Evolutionary conservation across 441 rosid genomes (phyloP).

Genomic region (Euphorbia schlechtendalii): DNA sequence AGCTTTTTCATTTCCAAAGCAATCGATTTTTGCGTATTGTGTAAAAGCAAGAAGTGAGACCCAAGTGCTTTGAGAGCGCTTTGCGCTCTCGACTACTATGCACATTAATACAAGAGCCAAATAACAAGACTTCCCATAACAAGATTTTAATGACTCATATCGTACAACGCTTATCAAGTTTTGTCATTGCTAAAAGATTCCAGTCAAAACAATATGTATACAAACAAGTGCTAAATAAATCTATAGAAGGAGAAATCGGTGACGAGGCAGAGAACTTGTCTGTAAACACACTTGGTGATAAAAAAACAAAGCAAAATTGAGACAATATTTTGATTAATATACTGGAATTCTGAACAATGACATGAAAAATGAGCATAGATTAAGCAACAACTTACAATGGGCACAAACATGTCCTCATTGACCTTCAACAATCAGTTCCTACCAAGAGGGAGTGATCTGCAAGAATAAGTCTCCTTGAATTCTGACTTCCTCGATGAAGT

Average conservation of each 20-base stretch:
- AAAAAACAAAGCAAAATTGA: not conserved
- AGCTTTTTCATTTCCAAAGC: no score
- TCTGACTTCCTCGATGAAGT: conserved; percentile 64
- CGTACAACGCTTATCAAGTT: not conserved
- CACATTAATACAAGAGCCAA: conserved; percentile 1
- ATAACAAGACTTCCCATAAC: not conserved
- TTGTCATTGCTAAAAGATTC: not conserved
- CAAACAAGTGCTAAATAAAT: not conserved
- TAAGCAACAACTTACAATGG: not conserved
- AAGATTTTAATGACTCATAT: not conserved
- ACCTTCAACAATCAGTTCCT: conserved; percentile 51
- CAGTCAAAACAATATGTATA: not conserved
- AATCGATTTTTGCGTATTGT: no score
- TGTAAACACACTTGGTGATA: not conserved
- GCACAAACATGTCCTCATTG: conserved; percentile 10
- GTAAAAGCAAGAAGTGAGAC: not conserved
- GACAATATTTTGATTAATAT: not conserved
- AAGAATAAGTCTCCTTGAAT: conserved; percentile 76
- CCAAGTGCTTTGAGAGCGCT: no score
- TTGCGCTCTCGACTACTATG: not conserved
- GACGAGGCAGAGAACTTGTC: not conserved
- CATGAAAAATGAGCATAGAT: not conserved
- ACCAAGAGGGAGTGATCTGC: conserved; percentile 85
- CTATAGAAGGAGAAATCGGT: not conserved
- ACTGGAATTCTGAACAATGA: not conserved